Evolutionary conservation across 345 rosid species (phyloP), one percentile per base, ranked within the genome.

Genomic region (Aurinia saxatilis): DNA sequence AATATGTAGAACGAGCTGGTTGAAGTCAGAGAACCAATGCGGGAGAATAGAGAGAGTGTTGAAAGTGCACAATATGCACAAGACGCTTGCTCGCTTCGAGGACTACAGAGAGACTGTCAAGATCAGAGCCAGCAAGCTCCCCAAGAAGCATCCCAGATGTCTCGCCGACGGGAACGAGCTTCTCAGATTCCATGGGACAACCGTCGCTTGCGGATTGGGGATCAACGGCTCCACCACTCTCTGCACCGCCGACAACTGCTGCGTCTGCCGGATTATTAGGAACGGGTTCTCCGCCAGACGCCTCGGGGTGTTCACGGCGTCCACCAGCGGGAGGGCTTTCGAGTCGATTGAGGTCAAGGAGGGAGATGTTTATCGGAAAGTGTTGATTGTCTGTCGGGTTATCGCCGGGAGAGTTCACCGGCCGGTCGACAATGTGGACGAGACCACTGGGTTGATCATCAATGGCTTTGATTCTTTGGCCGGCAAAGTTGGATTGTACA

Each of bases 51-150:
- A 93, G 56, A 65, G 95, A 64, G 99, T 93, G 18, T 70, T 93
- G 66, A 93, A 93, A 74, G 91, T 93, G 23, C 99, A 93, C 74
- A 93, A 87, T 50, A 90, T 89, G 97, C 99, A 93, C 59, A 90
- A 79, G 31, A 90, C 99, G 5, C 76, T 93, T 7, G 97, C 96
- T 46, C 71, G 95, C 41, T 93, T 93, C 19, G 99, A 93, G 66
- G 99, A 93, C 67, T 81, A 90, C 55, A 81, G 97, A 65, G 97
- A 93, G 72, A 78, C 78, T 56, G 97, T 93, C 16, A 93, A 93
- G 72, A 75, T 78, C 27, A 87, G 84, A 75, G 95, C 95, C 16
- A 82, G 87, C 75, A 87, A 87, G 40, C 91, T 87, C 3, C 85
- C 82, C 4, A 87, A 90, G 82, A 90, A 93, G 68, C 99, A 93